Percentiles rank a stretch among this genome's conserved stretches.
These are phyloP conservation scores for Cytidiella melzeri DNA, from an alignment of 768 basidiomycete species.

Conservation along the genomic window DNA sequence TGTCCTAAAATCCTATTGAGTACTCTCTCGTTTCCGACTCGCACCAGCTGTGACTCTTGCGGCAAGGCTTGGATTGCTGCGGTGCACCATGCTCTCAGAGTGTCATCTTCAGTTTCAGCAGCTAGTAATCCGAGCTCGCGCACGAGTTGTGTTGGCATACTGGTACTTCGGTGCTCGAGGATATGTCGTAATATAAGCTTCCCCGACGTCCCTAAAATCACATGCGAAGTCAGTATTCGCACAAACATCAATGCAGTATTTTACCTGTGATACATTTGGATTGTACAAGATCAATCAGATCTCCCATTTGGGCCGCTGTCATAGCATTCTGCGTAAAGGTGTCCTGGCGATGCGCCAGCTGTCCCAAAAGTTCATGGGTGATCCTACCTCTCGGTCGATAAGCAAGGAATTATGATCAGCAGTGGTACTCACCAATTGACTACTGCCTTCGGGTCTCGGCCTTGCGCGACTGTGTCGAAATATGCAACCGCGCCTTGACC, in stretches of 20 bases:
- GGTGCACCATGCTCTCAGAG: slow-evolving; percentile 50
- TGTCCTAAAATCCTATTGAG: slow-evolving; percentile 77
- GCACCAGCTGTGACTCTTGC: slow-evolving; percentile 56
- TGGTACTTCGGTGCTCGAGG: slow-evolving; percentile 38
- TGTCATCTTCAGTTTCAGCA: slow-evolving; percentile 26
- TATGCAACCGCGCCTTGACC: slow-evolving; percentile 59
- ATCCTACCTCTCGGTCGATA: slow-evolving; percentile 50
- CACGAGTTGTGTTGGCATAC: slow-evolving; percentile 39
- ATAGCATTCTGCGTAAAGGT: slow-evolving; percentile 57
- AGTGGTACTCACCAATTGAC: slow-evolving; percentile 75
- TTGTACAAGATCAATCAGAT: slow-evolving; percentile 73
- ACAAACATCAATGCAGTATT: too few relatives aligned
- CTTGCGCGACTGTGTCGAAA: slow-evolving; percentile 65
- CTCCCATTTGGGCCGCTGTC: slow-evolving; percentile 58
- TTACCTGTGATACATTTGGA: slow-evolving; percentile 62
- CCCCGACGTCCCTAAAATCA: slow-evolving; percentile 63
- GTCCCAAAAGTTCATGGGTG: slow-evolving; percentile 80
- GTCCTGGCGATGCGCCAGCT: slow-evolving; percentile 53
- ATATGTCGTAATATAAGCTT: slow-evolving; percentile 72
- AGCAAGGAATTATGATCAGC: background rate
- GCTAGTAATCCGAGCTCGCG: slow-evolving; percentile 42
- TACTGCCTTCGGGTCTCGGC: slow-evolving; percentile 60
- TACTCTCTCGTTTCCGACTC: slow-evolving; percentile 67
- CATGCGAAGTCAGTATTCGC: slow-evolving; percentile 8
- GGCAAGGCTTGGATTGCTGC: slow-evolving; percentile 64